These are phyloP conservation scores for Piper longum DNA, from an alignment of 164 flowering plant species.

Conservation along the genomic window DNA sequence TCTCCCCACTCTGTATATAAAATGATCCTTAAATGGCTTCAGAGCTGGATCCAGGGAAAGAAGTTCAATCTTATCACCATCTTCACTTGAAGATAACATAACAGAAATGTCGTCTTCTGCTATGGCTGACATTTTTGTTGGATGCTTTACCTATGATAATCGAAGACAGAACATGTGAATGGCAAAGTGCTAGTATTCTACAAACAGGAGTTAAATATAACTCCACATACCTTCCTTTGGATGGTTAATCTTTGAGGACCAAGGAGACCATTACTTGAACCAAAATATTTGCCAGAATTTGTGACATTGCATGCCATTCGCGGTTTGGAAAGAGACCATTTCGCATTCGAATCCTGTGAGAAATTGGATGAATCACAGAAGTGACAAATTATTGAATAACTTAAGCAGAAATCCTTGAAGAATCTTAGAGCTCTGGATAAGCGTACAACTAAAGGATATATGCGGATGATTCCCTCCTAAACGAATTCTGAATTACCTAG, in stretches of 20 bases:
- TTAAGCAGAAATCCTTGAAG: too few species aligned
- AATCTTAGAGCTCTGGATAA: too few species aligned
- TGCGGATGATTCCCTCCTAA: too few species aligned
- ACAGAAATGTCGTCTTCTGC: conserved; percentile 32
- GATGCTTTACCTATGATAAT: conserved; percentile 21
- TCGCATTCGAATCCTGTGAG: conserved; percentile 5
- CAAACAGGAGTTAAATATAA: background rate
- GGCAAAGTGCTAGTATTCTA: background rate
- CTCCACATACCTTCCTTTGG: conserved; percentile 26
- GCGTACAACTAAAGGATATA: too few species aligned
- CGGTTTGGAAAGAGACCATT: conserved; percentile 10
- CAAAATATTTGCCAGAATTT: conserved; percentile 13
- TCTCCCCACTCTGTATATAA: conserved; percentile 43
- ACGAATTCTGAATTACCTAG: too few species aligned
- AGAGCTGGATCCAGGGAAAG: conserved; percentile 48
- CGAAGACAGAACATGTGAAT: conserved; percentile 4
- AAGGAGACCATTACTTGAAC: conserved; percentile 1
- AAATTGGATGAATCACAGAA: background rate
- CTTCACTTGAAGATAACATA: conserved; percentile 27
- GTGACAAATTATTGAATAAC: too few species aligned
- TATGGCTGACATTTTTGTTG: conserved; percentile 26
- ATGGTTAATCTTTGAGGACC: conserved; percentile 10
- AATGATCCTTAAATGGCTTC: conserved; percentile 62
- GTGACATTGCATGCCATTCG: conserved; percentile 6
- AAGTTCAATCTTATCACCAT: conserved; percentile 36